Evolutionary conservation across 2,329 filamentous ascomycete species (phyloP).

Genomic region (Didymella segeticola): DNA sequence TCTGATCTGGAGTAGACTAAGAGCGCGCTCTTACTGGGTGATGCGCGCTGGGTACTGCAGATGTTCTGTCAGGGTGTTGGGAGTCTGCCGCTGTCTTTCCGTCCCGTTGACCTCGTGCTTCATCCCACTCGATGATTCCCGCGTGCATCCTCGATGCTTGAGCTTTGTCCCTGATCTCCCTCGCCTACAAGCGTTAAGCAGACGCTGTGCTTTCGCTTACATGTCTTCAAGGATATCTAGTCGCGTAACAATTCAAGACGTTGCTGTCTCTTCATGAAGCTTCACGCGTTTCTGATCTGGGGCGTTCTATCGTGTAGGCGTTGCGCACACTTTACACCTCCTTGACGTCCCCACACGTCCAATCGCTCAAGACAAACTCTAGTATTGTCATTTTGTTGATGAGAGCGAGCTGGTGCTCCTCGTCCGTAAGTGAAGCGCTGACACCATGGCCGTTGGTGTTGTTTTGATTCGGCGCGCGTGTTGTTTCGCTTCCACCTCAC

Average conservation of each 20-base stretch:
- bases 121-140: conserved; percentile 14
- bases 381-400: not conserved
- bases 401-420: not conserved
- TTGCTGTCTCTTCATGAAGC: conserved; percentile 5
- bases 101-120: conserved; percentile 23
- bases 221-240: not conserved
- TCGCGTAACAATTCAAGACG: not conserved
- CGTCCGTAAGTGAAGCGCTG: not conserved
- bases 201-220: conserved; percentile 6
- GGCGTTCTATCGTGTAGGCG: not conserved
- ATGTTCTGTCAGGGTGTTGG: conserved; percentile 32
- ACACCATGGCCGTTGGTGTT: not conserved
- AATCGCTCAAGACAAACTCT: not conserved
- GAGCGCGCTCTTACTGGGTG: conserved; percentile 31
- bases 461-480: conserved; percentile 16
- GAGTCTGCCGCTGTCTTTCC: conserved; percentile 27
- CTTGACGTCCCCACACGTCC: not conserved
- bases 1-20: conserved; percentile 32
- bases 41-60: conserved; percentile 21
- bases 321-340: not conserved
- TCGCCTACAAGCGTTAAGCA: conserved; percentile 6
- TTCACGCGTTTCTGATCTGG: not conserved
- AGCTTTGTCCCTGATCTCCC: conserved; percentile 7
- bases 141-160: conserved; percentile 3
- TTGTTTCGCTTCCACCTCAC: conserved; percentile 12